Evolutionary conservation across 1,139 yeast species (phyloP).

Genomic region (Taphrina sp.): DNA sequence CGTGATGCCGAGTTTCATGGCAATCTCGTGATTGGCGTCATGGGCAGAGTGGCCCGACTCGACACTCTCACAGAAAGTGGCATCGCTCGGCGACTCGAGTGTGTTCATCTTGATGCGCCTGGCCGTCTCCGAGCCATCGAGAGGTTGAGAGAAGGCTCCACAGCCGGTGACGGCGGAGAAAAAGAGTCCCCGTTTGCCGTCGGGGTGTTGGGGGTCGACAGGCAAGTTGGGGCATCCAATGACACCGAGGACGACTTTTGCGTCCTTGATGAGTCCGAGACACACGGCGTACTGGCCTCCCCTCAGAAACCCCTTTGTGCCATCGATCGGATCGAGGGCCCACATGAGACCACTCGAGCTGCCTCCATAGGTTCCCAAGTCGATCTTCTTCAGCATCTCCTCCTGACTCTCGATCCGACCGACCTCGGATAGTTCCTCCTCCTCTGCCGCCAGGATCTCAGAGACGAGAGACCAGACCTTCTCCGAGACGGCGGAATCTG

Average conservation of each 20-base stretch:
- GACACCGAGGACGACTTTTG: slow-evolving; percentile 80
- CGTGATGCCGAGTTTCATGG: slow-evolving; percentile 64
- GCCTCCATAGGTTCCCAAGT: slow-evolving; percentile 53
- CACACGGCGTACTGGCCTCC: slow-evolving; percentile 98
- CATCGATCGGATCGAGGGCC: slow-evolving; percentile 98
- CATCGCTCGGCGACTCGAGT: slow-evolving; percentile 45
- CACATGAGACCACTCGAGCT: slow-evolving; percentile 50
- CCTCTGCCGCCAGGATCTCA: slow-evolving; percentile 39
- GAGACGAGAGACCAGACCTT: slow-evolving; percentile 45
- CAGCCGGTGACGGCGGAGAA: slow-evolving; percentile 72
- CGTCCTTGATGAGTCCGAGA: slow-evolving; percentile 80
- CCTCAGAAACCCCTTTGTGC: slow-evolving; percentile 92
- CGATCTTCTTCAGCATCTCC: slow-evolving; percentile 65
- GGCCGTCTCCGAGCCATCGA: slow-evolving; percentile 33
- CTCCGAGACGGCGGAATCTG: slow-evolving; percentile 51
- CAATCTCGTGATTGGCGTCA: slow-evolving; percentile 77
- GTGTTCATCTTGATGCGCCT: slow-evolving; percentile 43
- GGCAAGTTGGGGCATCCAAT: slow-evolving; percentile 94
- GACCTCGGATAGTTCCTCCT: slow-evolving; percentile 41
- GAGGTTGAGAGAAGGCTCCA: slow-evolving; percentile 56
- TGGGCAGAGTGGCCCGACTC: slow-evolving; percentile 95
- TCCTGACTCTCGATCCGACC: slow-evolving; percentile 49
- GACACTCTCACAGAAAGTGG: slow-evolving; percentile 90
- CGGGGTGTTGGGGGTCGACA: slow-evolving; percentile 48
- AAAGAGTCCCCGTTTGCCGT: slow-evolving; percentile 56